Conservation (phyloP, 352 stramenopile species). For the Lagenidium giganteum region DNA sequence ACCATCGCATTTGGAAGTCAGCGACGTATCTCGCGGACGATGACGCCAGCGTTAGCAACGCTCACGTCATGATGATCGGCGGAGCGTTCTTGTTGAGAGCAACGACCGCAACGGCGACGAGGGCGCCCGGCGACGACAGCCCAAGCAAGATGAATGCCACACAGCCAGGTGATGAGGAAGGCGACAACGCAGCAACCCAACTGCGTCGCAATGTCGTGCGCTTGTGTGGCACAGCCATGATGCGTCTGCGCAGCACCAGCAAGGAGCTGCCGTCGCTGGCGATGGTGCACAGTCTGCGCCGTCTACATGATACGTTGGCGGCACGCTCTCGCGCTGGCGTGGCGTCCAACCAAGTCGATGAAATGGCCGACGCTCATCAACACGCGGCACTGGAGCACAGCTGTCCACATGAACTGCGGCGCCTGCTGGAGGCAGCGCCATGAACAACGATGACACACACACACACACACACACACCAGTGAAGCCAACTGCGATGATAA, state of each 20-base stretch:
- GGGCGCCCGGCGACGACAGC: constrained; percentile 6
- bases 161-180: background rate
- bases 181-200: too few species aligned
- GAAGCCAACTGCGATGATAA: too few species aligned
- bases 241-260: constrained; percentile 15
- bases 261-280: constrained; percentile 11
- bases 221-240: constrained; percentile 11
- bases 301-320: too few species aligned
- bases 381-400: too few species aligned
- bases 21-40: constrained; percentile 23
- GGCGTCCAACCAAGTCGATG: too few species aligned
- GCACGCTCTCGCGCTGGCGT: too few species aligned
- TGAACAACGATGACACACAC: too few species aligned
- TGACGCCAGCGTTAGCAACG: constrained; percentile 44
- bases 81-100: constrained; percentile 24
- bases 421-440: too few species aligned
- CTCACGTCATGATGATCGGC: constrained; percentile 35
- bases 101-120: constrained; percentile 12
- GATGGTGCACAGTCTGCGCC: too few species aligned
- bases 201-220: constrained; percentile 1
- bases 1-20: constrained; percentile 34
- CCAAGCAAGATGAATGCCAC: background rate
- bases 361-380: too few species aligned
- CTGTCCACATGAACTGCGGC: too few species aligned
- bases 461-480: too few species aligned